Base-by-base conservation (phyloP, 192 early-diverging fungal genomes). In the Linnemannia zychae region DNA sequence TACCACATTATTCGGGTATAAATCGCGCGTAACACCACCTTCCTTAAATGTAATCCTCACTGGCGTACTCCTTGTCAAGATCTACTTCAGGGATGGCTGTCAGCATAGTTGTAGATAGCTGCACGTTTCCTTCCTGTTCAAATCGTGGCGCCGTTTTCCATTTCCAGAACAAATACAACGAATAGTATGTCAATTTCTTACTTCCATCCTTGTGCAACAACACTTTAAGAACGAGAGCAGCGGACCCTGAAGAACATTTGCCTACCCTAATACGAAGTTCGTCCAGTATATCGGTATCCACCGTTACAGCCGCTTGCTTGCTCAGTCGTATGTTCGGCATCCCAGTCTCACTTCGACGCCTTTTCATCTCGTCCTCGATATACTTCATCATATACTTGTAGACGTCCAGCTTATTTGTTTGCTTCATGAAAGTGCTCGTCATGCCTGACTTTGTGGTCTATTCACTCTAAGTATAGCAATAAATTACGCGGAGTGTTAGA, bases 51-150 rank as follows among this genome's bases (percentile, higher is more conserved):
- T n/a, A n/a, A n/a, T n/a, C n/a, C n/a, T n/a, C n/a, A n/a, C n/a
- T n/a, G n/a, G n/a, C n/a, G n/a, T 91, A 94, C 91, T 92, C 93
- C 50, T 94, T 94, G 31, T 96, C 97, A 13, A 98, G 88, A 79
- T 97, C 96, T 13, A 97, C 95, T 81, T 97, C 96, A 12, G 97
- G 97, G 75, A 98, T 97, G 6, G 96, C 96, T 9, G 96, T 96
- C 44, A 98, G 80, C 96, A 98, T 97, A 16, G 93, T 91, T 22
- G 96, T 91, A 7, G 96, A 97, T 38, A 96, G 88, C 34, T 96
- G 94, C 9, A 97, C 96, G 74, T 95, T 97, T 17, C 96, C 97
- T 77, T 98, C 96, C 15, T 90, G 88, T 40, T 96, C 91, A 2
- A 93, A 93, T 72, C 93, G 93, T 52, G 87, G 78, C 34, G 89